Base-by-base conservation (phyloP, 345 rosid genomes). In the Turnera subulata region DNA sequence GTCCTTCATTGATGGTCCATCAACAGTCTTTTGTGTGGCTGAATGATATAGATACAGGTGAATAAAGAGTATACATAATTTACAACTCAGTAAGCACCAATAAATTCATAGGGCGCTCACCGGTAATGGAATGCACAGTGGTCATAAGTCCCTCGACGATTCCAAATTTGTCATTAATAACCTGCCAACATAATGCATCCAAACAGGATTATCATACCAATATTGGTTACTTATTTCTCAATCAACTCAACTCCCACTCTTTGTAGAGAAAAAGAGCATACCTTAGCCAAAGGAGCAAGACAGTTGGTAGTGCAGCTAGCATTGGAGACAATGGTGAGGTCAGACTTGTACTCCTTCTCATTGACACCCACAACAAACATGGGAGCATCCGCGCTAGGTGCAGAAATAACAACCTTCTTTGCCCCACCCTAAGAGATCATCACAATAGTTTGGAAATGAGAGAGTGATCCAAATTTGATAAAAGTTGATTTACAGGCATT, bases 291-390 rank as follows among this genome's bases (percentile, higher is more conserved):
- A 19, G 85, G 86, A 48, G 89, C 89, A 25, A 84, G 90, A 53
- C 90, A 84, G 72, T 84, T 84, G 56, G 90, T 84, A n/a, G 90
- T 84, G 84, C 86, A 84, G 73, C 90, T 84, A 57, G 86, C 90
- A 53, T 84, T 84, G 58, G 86, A 81, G 35, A 81, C 82, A 39
- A 84, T 68, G 49, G 68, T 7, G 18, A 84, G 76, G 32, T 79
- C 82, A 19, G 79, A 16, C 38, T 73, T 75, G 75, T 79, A 81
- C 5, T 76, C 80, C 62, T 81, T 76, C 71, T 81, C 82, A 40
- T 84, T 84, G 62, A 84, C 86, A 68, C 90, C 90, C 18, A 84
- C 74, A 64, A 81, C 86, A 65, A 83, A 83, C 89, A 83, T 83
- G 58, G 89, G 89, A 23, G 90, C 90, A 70, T 81, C 84, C 70